Conservation (phyloP, 139 green algal genomes). For the Zygnema cylindricum region DNA sequence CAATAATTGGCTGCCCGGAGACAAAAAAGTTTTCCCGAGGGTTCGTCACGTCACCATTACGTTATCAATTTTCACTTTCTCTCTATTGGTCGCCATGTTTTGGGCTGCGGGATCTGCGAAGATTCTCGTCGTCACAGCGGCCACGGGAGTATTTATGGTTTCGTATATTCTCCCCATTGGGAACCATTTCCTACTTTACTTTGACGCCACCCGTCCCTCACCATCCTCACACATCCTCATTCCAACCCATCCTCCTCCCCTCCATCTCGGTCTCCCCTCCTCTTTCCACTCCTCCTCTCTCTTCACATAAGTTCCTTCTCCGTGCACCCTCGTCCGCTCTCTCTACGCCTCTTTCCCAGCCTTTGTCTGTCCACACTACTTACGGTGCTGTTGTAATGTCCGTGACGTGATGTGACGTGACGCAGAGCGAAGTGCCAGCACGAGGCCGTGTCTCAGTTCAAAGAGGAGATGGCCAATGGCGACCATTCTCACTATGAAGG, state of each 20-base stretch:
- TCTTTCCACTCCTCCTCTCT: too few species aligned
- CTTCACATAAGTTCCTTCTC: too few species aligned
- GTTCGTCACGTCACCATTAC: conserved; percentile 26
- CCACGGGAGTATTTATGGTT: conserved; percentile 73
- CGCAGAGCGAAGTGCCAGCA: background rate
- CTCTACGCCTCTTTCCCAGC: background rate
- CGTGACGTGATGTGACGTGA: too few species aligned
- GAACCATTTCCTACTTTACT: conserved; percentile 67
- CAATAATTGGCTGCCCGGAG: conserved; percentile 18
- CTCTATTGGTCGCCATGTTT: conserved; percentile 55
- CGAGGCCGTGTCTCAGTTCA: background rate
- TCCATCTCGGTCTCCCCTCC: background rate
- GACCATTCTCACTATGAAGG: conserved; percentile 26
- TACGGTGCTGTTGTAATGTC: too few species aligned
- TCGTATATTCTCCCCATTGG: conserved; percentile 74
- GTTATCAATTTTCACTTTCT: conserved; percentile 15
- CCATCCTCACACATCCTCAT: background rate
- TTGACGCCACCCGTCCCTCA: background rate
- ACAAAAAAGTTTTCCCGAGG: background rate
- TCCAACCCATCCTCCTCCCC: background rate
- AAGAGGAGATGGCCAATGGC: background rate
- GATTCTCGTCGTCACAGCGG: conserved; percentile 74
- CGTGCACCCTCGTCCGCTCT: background rate
- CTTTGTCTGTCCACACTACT: too few species aligned
- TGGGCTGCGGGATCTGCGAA: conserved; percentile 66